Percentiles rank a stretch among this genome's conserved stretches.
phyloP scores from a whole-genome alignment of 148 eudicot species.

The Amaranthus palmeri region DNA sequence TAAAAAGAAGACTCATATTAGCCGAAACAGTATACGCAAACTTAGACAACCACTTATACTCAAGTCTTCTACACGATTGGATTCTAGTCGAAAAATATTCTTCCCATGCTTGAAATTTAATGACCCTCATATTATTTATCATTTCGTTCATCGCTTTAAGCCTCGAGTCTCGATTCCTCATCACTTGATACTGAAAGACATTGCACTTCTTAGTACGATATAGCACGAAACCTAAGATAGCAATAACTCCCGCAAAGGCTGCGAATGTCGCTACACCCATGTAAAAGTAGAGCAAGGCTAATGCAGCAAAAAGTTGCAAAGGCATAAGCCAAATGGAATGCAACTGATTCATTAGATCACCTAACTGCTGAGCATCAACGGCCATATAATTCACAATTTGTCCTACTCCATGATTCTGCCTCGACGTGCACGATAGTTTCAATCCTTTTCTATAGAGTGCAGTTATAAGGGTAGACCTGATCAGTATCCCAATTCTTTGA shows the following conservation, averaged over 20 bases:
- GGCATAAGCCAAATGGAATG: constrained; percentile 89
- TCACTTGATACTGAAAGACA: constrained; percentile 50
- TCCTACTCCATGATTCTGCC: constrained; percentile 87
- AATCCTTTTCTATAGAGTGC: constrained; percentile 77
- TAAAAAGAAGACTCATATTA: constrained; percentile 67
- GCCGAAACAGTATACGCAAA: constrained; percentile 59
- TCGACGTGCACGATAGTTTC: constrained; percentile 65
- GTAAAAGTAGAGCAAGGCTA: constrained; percentile 45
- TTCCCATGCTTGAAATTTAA: constrained; percentile 97
- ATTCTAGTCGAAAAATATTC: constrained; percentile 65
- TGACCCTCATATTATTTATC: constrained; percentile 92
- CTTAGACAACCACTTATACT: constrained; percentile 68
- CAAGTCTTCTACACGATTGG: constrained; percentile 47
- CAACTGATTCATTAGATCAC: constrained; percentile 86
- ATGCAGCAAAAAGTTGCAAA: constrained; percentile 54
- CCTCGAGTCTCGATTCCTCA: constrained; percentile 72
- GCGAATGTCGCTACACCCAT: constrained; percentile 55
- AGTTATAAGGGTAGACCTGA: constrained; percentile 73
- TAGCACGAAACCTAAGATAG: constrained; percentile 46
- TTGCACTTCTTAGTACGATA: constrained; percentile 58
- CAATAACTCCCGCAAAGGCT: constrained; percentile 46
- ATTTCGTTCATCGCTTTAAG: constrained; percentile 93
- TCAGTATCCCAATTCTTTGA: constrained; percentile 75
- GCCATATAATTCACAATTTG: constrained; percentile 95
- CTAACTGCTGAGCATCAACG: constrained; percentile 92